Base-by-base conservation (phyloP, 164 flowering plant species). In the Liriodendron chinense region DNA sequence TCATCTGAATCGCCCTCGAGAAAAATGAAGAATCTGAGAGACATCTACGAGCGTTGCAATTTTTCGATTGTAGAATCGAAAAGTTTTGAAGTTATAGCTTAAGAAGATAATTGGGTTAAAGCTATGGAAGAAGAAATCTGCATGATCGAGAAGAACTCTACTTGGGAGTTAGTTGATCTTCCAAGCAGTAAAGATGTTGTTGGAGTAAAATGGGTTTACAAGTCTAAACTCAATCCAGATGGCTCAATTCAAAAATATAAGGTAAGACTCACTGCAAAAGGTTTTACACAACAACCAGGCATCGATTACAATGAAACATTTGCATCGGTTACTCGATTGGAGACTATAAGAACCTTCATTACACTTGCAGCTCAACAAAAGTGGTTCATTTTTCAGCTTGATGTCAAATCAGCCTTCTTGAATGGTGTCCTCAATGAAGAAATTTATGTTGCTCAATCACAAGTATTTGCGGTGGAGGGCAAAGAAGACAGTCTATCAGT, bases 371-470 rank as follows among this genome's bases (percentile, higher is more conserved):
- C 69, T 26, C 69, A 66, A 28, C 25, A 2, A 4, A 24, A 25
- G n/a, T 66, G 69, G 69, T 12, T 6, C 14, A 26, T 28, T 25
- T 66, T 14, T 66, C 79, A 76, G 56, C 50, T 67, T 3, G 75
- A 75, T 26, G 72, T 69, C 3, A 61, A 69, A 8, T 66, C 66
- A 47, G 57, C 71, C 2, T 72, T 78, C 48, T 8, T 77, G 1
- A 18, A 77, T 75, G 72, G 65, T 9, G 65, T 4, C 12, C 66
- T 68, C 0, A 0, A 28, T 25, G 72, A 75, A 23, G 66, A 68
- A 16, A 22, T 75, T 9, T 75, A 75, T 47, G 53, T 75, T 48
- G 47, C 25, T 1, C 77, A 67, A 26, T 72, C 72, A 3, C 59
- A 26, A 56, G 72, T 50, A n/a, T 75, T 22, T 68, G 47, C 25